These are phyloP conservation scores for Rhizopogon rudus DNA, from an alignment of 768 basidiomycete species.

Conservation along the genomic window DNA sequence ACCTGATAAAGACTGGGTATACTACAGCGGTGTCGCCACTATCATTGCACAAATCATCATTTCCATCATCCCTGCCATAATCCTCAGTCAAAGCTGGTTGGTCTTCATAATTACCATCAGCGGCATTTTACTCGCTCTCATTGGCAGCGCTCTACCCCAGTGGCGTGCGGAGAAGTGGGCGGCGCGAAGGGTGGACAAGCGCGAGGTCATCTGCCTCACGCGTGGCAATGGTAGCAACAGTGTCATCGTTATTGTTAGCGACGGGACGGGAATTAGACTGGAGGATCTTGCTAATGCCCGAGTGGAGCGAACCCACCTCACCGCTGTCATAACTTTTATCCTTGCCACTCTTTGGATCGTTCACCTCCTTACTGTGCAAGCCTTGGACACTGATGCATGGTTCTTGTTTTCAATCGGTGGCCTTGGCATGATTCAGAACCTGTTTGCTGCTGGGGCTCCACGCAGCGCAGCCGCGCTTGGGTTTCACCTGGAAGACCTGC, in stretches of 20 bases:
- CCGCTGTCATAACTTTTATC: conserved; percentile 5
- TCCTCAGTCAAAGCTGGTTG: conserved; percentile 20
- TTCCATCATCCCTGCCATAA: conserved; percentile 19
- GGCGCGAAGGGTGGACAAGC: conserved; percentile 13
- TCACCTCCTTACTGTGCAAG: conserved; percentile 18
- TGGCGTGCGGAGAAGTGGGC: conserved; percentile 28
- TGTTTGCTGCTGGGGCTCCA: conserved; percentile 16
- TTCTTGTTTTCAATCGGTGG: conserved; percentile 16
- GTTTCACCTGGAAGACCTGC: conserved; percentile 12
- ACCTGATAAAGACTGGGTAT: conserved; percentile 24
- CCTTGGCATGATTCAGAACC: conserved; percentile 23
- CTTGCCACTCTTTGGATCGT: conserved; percentile 19
- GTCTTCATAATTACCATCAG: conserved; percentile 23
- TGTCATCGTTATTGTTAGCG: conserved; percentile 26
- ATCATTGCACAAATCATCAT: conserved; percentile 24
- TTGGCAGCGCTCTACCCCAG: conserved; percentile 21
- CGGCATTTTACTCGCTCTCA: conserved; percentile 23
- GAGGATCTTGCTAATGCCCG: conserved; percentile 25
- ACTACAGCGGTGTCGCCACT: conserved; percentile 16
- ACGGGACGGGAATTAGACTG: conserved; percentile 18
- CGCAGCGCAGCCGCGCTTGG: conserved; percentile 16
- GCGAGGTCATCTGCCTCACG: conserved; percentile 21
- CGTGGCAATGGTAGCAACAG: conserved; percentile 24
- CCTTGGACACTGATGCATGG: conserved; percentile 17
- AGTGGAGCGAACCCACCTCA: conserved; percentile 1